Conservation (phyloP, 495 filamentous ascomycete genomes). For the Aspergillus biplanus region DNA sequence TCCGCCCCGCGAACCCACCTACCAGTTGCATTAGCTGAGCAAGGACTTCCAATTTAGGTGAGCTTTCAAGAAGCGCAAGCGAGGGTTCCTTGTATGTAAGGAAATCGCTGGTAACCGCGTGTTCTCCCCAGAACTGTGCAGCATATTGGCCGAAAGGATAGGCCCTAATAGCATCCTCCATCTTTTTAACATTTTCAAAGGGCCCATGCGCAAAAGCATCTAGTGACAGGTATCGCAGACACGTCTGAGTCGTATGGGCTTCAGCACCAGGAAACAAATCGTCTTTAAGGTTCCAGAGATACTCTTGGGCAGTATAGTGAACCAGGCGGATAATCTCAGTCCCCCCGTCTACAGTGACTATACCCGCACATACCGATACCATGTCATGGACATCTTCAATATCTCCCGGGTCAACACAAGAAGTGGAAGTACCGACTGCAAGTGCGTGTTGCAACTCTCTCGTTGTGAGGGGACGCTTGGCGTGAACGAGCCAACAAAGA, state of each 20-base stretch:
- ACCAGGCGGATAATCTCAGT: conserved; percentile 53
- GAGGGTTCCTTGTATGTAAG: too few species aligned
- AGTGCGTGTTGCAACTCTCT: conserved; percentile 53
- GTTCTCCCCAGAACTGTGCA: too few species aligned
- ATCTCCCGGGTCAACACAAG: conserved; percentile 42
- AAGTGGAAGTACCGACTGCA: conserved; percentile 34
- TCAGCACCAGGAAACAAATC: conserved; percentile 23
- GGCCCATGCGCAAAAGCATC: too few species aligned
- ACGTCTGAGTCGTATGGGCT: conserved; percentile 13
- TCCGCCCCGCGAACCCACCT: too few species aligned
- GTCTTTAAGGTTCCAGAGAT: conserved; percentile 32
- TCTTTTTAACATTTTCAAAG: too few species aligned
- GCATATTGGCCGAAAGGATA: too few species aligned
- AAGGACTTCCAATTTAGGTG: too few species aligned
- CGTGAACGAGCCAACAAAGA: conserved; percentile 52
- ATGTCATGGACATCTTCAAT: conserved; percentile 42
- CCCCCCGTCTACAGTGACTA: conserved; percentile 53
- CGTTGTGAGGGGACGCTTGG: conserved; percentile 40
- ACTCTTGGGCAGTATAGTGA: conserved; percentile 59
- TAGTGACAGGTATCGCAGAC: conserved; percentile 21
- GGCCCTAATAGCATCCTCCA: too few species aligned
- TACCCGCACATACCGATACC: conserved; percentile 53
- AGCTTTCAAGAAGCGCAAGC: too few species aligned
- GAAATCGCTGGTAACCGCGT: too few species aligned
- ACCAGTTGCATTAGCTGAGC: too few species aligned